Percentiles rank a stretch among this genome's conserved stretches.
phyloP scores from a whole-genome alignment of 2,329 filamentous ascomycete species.

The Aspergillus pseudonomiae region DNA sequence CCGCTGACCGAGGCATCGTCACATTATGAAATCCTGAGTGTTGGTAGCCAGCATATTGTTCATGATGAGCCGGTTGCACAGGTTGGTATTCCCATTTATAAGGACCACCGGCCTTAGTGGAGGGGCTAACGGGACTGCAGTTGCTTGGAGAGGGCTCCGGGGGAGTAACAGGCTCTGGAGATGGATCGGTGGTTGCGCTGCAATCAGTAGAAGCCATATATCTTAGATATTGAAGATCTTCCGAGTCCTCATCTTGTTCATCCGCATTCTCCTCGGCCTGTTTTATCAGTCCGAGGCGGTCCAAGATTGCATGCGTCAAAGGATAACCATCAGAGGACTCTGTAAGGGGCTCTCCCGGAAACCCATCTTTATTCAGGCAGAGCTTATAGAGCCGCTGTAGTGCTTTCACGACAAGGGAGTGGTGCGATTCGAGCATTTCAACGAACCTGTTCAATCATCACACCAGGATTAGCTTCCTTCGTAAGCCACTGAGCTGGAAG shows the following conservation, averaged over 20 bases:
- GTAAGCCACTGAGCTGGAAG: neutral
- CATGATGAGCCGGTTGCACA: slow-evolving; percentile 18
- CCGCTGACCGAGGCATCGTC: slow-evolving; percentile 21
- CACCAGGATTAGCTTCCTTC: slow-evolving; percentile 6
- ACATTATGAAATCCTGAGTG: slow-evolving; percentile 27
- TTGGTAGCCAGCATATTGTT: slow-evolving; percentile 26
- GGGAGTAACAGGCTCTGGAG: slow-evolving; percentile 40
- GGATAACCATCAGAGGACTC: slow-evolving; percentile 45
- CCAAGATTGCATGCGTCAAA: slow-evolving; percentile 47
- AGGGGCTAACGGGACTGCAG: slow-evolving; percentile 24
- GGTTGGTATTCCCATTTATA: slow-evolving; percentile 36
- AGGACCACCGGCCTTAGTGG: slow-evolving; percentile 16
- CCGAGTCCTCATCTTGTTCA: slow-evolving; percentile 38
- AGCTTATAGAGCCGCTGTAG: slow-evolving; percentile 46
- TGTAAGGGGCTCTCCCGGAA: slow-evolving; percentile 45
- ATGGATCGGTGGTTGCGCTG: slow-evolving; percentile 42
- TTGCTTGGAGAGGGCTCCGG: slow-evolving; percentile 32
- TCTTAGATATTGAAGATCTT: slow-evolving; percentile 41
- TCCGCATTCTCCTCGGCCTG: slow-evolving; percentile 45
- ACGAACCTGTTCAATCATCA: slow-evolving; percentile 39
- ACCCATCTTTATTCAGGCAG: slow-evolving; percentile 46
- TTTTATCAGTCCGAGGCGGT: slow-evolving; percentile 47
- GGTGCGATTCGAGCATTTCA: slow-evolving; percentile 49
- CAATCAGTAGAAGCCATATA: slow-evolving; percentile 40
- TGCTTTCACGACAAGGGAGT: slow-evolving; percentile 46